These are phyloP conservation scores for Pichia sorboxylosa DNA, from an alignment of 1,139 yeast genomes.

Conservation along the genomic window DNA sequence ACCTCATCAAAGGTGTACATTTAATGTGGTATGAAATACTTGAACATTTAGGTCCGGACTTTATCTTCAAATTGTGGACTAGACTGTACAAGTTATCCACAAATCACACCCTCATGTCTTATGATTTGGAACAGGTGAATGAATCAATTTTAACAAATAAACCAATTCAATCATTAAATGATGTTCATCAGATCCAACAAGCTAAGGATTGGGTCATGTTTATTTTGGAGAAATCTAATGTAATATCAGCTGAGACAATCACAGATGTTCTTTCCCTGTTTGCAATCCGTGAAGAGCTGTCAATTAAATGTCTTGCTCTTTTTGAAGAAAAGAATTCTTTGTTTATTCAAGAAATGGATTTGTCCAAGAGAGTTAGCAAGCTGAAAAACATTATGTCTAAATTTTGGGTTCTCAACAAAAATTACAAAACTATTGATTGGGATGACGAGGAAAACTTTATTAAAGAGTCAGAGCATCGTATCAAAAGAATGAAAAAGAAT, in stretches of 20 bases:
- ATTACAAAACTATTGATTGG: too few relatives aligned
- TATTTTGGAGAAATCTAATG: constrained; percentile 7
- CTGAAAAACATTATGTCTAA: constrained; percentile 10
- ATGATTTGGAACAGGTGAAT: constrained; percentile 3
- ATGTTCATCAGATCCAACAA: constrained; percentile 6
- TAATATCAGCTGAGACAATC: background rate
- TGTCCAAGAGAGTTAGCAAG: constrained; percentile 4
- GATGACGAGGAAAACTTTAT: too few relatives aligned
- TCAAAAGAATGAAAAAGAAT: too few relatives aligned
- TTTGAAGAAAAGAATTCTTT: constrained; percentile 1
- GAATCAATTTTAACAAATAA: constrained; percentile 1
- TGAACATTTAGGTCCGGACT: constrained; percentile 19
- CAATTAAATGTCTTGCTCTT: too few relatives aligned
- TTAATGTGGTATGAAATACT: constrained; percentile 24
- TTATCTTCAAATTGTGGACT: constrained; percentile 11
- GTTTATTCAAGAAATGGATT: constrained; percentile 1
- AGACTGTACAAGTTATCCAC: constrained; percentile 10
- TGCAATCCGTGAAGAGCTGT: constrained; percentile 4
- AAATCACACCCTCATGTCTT: constrained; percentile 3
- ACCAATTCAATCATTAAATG: constrained; percentile 4
- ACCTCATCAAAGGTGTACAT: constrained; percentile 19
- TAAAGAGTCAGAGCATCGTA: too few relatives aligned
- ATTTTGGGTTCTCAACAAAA: too few relatives aligned
- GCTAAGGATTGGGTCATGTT: constrained; percentile 8
- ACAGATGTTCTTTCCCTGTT: background rate